A percentile compares a stretch with the other conserved stretches of the same genome.
Evolutionary conservation across 768 basidiomycete genomes (phyloP).

Genomic region (Calvatia gigantea): DNA sequence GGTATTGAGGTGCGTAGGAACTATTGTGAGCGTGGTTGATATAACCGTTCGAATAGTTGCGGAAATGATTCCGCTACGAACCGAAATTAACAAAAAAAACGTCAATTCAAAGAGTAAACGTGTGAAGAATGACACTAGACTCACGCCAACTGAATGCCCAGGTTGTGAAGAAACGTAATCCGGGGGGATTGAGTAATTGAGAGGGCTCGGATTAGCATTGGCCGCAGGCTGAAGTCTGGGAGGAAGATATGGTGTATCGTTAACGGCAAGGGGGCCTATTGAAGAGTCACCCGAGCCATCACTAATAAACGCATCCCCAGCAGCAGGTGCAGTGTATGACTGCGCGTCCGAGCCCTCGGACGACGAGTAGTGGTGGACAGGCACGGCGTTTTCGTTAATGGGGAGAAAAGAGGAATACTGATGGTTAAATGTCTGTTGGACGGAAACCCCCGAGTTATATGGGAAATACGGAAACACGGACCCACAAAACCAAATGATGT

Average conservation of each 20-base stretch:
- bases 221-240: neutral
- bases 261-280: neutral
- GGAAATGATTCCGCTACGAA: neutral
- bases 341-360: constrained; percentile 5
- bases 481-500: constrained; percentile 9
- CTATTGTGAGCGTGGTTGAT: neutral
- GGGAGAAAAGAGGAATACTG: neutral
- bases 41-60: neutral
- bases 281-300: constrained; percentile 5
- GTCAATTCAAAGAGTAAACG: neutral
- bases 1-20: neutral
- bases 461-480: constrained; percentile 9
- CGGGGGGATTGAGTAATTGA: constrained; percentile 5
- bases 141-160: neutral
- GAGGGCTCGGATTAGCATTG: constrained; percentile 7
- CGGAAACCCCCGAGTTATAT: constrained; percentile 6
- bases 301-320: constrained; percentile 1
- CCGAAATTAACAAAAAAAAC: too few species aligned
- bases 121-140: neutral
- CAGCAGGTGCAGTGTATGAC: neutral
- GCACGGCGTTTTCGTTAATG: constrained; percentile 9
- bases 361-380: constrained; percentile 2
- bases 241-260: constrained; percentile 8
- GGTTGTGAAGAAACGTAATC: neutral
- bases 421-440: constrained; percentile 1